Base-by-base conservation (phyloP, 352 stramenopile species). In the Globisporangium megalacanthum region DNA sequence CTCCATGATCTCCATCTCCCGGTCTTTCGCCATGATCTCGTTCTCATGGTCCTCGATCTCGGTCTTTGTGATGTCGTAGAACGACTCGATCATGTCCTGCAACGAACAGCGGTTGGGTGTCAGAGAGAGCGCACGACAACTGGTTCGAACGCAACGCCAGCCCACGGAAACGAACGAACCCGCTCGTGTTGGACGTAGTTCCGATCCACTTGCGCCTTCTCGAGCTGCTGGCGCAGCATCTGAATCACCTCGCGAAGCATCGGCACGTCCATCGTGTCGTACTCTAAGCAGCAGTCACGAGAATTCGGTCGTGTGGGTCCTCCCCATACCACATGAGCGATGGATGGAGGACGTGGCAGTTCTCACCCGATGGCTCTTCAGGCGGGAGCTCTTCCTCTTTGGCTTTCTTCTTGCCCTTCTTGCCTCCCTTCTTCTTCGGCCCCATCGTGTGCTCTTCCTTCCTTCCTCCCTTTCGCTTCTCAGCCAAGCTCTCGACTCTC, bases 151-250 rank as follows among this genome's bases (percentile, higher is more conserved):
- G 14, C 15, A 52, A 9, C 19, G 54, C 17, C 25, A 42, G 2
- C 13, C 9, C 22, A 52, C 29, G 3, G 1, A 2, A 15, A 25
- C 25, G 6, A 15, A 56, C 71, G 14, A 35, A 95, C 85, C 22
- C 89, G 77, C 65, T 98, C 93, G 55, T 97, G 86, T 68, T 98
- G 92, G 46, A 97, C 89, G 71, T 98, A 98, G 69, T 98, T 98
- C 19, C 94, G 79, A 63, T 98, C 90, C 20, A 90, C 75, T 61
- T 92, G 80, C 1, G 83, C 83, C 66, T 97, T 97, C 42, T 95
- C 88, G 15, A 97, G 70, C 64, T 97, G 87, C 68, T 97, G 89
- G 6, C 76, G 72, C 41, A 97, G 85, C 85, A 96, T 97, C 37
- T 93, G 87, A 49, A 96, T 92, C 59, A 96, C 89, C 66, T 97